phyloP scores from a whole-genome alignment of 2,329 filamentous ascomycete species.

The Arachnopeziza araneosa region DNA sequence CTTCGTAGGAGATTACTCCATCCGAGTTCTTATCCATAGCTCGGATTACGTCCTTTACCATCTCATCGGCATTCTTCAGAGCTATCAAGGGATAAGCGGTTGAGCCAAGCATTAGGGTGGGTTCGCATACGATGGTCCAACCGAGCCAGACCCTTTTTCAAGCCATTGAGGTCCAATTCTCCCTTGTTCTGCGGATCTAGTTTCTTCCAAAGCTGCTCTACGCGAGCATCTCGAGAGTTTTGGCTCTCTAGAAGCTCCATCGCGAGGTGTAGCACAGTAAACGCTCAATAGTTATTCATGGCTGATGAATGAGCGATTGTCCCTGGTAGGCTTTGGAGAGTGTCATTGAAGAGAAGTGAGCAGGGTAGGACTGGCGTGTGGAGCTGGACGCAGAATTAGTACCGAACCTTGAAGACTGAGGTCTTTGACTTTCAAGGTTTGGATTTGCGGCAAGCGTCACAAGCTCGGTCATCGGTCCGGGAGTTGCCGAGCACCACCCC shows the following conservation, averaged over 20 bases:
- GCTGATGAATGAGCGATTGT: not conserved
- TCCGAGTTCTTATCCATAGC: constrained; percentile 83
- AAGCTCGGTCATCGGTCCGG: not conserved
- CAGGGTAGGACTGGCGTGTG: not conserved
- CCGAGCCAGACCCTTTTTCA: constrained; percentile 78
- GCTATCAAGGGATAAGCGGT: constrained; percentile 38
- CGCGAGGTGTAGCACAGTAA: constrained; percentile 9
- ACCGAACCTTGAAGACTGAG: not conserved
- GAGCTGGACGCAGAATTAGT: not conserved
- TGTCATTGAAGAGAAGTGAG: not conserved
- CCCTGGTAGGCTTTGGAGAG: not conserved
- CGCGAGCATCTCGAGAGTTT: constrained; percentile 72
- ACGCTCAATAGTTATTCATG: constrained; percentile 22
- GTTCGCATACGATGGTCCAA: constrained; percentile 80
- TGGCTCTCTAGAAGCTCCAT: constrained; percentile 68
- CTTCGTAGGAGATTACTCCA: constrained; percentile 85
- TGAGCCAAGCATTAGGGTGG: constrained; percentile 4
- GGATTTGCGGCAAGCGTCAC: not conserved
- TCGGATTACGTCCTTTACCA: constrained; percentile 74
- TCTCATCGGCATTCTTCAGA: constrained; percentile 84
- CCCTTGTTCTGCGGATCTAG: constrained; percentile 73
- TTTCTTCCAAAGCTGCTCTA: constrained; percentile 77
- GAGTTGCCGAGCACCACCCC: not conserved
- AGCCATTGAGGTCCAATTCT: constrained; percentile 74
- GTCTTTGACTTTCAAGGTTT: not conserved